These are phyloP conservation scores for Verruconis gallopava DNA, from an alignment of 2,329 filamentous ascomycete genomes.

Conservation along the genomic window DNA sequence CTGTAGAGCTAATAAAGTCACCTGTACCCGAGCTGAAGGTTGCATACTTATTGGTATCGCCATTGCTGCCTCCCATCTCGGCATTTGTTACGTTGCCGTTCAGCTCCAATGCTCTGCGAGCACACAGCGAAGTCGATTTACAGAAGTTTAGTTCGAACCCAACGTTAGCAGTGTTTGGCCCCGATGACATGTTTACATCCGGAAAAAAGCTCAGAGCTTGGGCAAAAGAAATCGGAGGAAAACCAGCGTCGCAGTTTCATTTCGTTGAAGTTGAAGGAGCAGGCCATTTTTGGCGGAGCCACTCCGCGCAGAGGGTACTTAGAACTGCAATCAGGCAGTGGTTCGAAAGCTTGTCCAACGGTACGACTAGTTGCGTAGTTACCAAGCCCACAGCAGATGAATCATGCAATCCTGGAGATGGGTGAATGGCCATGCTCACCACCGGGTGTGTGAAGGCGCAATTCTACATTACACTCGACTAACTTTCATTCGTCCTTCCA, in stretches of 20 bases:
- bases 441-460: too few relatives aligned
- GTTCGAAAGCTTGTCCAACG: slow-evolving; percentile 12
- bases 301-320: slow-evolving; percentile 20
- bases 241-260: slow-evolving; percentile 20
- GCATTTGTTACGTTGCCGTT: slow-evolving; percentile 22
- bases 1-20: slow-evolving; percentile 6
- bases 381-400: too few relatives aligned
- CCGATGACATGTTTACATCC: slow-evolving; percentile 60
- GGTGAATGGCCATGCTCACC: too few relatives aligned
- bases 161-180: slow-evolving; percentile 62
- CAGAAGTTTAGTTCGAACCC: slow-evolving; percentile 14
- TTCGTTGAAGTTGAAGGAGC: slow-evolving; percentile 34
- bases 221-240: slow-evolving; percentile 25
- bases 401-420: too few relatives aligned
- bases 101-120: slow-evolving; percentile 9
- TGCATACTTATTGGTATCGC: slow-evolving; percentile 34
- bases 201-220: slow-evolving; percentile 52
- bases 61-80: slow-evolving; percentile 32
- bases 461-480: too few relatives aligned
- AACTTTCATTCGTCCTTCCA: too few relatives aligned
- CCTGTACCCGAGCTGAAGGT: background rate
- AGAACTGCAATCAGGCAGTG: slow-evolving; percentile 15
- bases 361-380: too few relatives aligned
- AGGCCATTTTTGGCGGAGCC: slow-evolving; percentile 39
- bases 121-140: background rate